Base-by-base conservation (phyloP, 129 eudicot genomes). In the Artemisia annua region DNA sequence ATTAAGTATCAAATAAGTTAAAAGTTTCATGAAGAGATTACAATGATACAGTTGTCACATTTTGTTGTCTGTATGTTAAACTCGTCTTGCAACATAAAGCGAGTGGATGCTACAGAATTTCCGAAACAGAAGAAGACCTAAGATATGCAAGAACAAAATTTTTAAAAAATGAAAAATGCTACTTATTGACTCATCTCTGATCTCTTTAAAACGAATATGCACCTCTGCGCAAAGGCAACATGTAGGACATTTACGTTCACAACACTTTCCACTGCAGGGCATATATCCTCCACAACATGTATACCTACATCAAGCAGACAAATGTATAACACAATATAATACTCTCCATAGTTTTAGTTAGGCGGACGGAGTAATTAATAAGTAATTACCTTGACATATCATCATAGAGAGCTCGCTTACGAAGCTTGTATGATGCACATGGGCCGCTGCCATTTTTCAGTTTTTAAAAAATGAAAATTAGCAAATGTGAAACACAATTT, bases 181-280 rank as follows among this genome's bases (percentile, higher is more conserved):
- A 39, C 7, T 39, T 7, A 39, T 7, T 0, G 46, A 39, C 6
- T 35, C 43, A 35, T 39, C 11, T 52, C 19, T 12, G 24, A 17
- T 65, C 48, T 65, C 6, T 5, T 10, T 2, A 44, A 39, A 44
- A n/a, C n/a, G 50, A 26, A 53, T 3, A 14, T 4, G 17, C 82
- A 93, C 98, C 97, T 93, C 98, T 63, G 92, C 81, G 54, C 87
- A 85, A 82, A 93, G 98, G 77, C 98, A 93, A 52, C 87, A 80
- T 59, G 86, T 82, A 57, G 98, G 98, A 77, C 98, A 92, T 72
- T 77, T 75, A 61, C 88, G 89, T 84, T 89, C 98, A 18, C 92
- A 87, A 75, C 98, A 93, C 58, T 90, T 83, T 24, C 97, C 98
- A 79, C 98, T 93, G 74, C 97, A 93, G 22, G 98, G 98, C 92